Evolutionary conservation across 2,329 filamentous ascomycete genomes (phyloP).

Genomic region (Thelonectria olida): DNA sequence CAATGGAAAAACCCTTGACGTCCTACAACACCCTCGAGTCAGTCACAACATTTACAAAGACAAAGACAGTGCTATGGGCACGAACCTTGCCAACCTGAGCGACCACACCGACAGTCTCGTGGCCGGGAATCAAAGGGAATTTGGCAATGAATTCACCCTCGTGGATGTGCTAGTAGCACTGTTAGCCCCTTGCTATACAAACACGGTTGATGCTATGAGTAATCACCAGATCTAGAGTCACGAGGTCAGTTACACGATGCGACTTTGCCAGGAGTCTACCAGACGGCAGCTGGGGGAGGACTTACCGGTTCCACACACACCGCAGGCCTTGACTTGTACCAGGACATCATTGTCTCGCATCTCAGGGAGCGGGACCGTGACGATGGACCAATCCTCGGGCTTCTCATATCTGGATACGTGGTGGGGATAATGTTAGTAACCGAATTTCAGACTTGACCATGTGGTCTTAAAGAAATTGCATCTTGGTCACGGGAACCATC

Average conservation of each 20-base stretch:
- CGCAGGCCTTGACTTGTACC: constrained; percentile 74
- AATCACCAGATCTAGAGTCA: constrained; percentile 47
- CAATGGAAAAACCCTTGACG: constrained; percentile 68
- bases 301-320: constrained; percentile 67
- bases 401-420: constrained; percentile 62
- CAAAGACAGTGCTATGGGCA: neutral
- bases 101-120: constrained; percentile 74
- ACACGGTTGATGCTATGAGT: neutral
- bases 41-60: neutral
- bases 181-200: constrained; percentile 9
- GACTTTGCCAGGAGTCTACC: neutral
- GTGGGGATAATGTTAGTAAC: constrained; percentile 12
- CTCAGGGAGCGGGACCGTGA: constrained; percentile 69
- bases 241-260: constrained; percentile 31
- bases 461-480: constrained; percentile 4
- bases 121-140: constrained; percentile 74
- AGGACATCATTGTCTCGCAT: constrained; percentile 68
- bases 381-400: constrained; percentile 68
- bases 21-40: constrained; percentile 44
- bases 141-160: constrained; percentile 73
- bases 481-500: constrained; percentile 8
- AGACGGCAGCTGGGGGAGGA: too few species aligned
- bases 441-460: neutral
- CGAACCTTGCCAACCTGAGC: constrained; percentile 61
- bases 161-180: constrained; percentile 61